Evolutionary conservation across 352 stramenopile genomes (phyloP).

Genomic region (Paralagenidium karlingii): DNA sequence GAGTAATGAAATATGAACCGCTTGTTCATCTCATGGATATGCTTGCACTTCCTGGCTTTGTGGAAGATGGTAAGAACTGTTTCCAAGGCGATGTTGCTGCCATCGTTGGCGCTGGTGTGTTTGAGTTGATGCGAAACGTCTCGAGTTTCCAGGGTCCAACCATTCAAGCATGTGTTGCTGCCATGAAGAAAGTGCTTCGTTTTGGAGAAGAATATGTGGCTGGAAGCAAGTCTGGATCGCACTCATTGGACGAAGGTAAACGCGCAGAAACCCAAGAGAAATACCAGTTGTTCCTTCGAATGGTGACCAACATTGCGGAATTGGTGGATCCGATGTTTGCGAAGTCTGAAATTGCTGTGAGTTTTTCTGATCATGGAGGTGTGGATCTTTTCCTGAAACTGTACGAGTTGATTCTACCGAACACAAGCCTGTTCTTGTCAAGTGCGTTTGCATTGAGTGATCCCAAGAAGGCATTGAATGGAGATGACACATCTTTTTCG

Average conservation of each 20-base stretch:
- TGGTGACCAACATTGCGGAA: conserved; percentile 80
- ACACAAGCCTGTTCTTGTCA: conserved; percentile 64
- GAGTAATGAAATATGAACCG: conserved; percentile 84
- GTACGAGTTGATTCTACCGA: conserved; percentile 81
- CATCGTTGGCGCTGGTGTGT: conserved; percentile 88
- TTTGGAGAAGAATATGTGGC: conserved; percentile 44
- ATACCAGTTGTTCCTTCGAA: conserved; percentile 34
- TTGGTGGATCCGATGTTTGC: conserved; percentile 91
- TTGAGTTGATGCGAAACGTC: conserved; percentile 95
- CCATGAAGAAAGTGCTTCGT: conserved; percentile 84
- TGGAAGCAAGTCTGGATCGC: conserved; percentile 2
- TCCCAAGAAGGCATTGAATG: too few relatives aligned
- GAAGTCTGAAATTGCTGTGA: conserved; percentile 86
- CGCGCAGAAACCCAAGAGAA: conserved; percentile 1
- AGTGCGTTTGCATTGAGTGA: conserved; percentile 24
- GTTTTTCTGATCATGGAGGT: conserved; percentile 87
- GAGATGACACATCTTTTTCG: too few relatives aligned
- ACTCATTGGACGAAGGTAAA: conserved; percentile 5
- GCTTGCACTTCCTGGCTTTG: conserved; percentile 87
- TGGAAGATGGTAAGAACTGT: conserved; percentile 69
- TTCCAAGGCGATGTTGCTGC: conserved; percentile 89
- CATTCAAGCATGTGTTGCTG: conserved; percentile 81
- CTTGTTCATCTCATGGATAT: conserved; percentile 84
- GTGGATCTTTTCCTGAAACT: conserved; percentile 83
- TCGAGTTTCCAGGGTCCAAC: conserved; percentile 73